Percentiles rank a stretch among this genome's conserved stretches.
Evolutionary conservation across 2,329 filamentous ascomycete species (phyloP).

Genomic region (Ophiostoma sp.): DNA sequence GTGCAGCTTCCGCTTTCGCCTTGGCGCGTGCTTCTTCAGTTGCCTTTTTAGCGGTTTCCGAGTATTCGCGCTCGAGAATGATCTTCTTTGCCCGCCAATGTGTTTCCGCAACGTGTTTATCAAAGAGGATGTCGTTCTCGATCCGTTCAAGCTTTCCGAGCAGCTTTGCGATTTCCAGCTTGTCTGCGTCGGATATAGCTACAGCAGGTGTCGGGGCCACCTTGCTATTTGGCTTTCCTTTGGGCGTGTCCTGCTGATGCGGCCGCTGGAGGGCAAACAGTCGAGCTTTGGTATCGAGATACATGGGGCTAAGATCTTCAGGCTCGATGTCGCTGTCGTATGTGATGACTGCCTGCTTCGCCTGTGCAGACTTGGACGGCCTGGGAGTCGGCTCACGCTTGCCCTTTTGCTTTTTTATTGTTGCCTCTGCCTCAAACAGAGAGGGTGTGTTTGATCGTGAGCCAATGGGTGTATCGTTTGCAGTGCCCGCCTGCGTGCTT

Average conservation of each 20-base stretch:
- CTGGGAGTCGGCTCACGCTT: conserved; percentile 34
- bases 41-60: conserved; percentile 36
- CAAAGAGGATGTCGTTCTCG: conserved; percentile 71
- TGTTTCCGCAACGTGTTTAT: conserved; percentile 58
- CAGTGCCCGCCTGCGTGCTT: conserved; percentile 18
- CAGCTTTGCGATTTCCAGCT: conserved; percentile 56
- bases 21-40: conserved; percentile 33
- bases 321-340: conserved; percentile 68
- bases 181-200: conserved; percentile 29
- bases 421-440: conserved; percentile 35
- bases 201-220: not conserved
- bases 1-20: conserved; percentile 25
- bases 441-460: conserved; percentile 49
- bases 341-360: conserved; percentile 44
- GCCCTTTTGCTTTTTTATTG: conserved; percentile 30
- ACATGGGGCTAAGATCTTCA: conserved; percentile 68
- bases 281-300: conserved; percentile 66
- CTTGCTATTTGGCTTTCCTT: conserved; percentile 31
- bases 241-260: conserved; percentile 40
- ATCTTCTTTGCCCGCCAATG: conserved; percentile 58
- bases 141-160: conserved; percentile 70
- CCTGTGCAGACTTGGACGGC: conserved; percentile 30
- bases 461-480: conserved; percentile 37
- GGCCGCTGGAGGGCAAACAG: conserved; percentile 58
- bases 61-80: conserved; percentile 56